phyloP scores from a whole-genome alignment of 2,329 filamentous ascomycete species.

The Thelonectria olida region DNA sequence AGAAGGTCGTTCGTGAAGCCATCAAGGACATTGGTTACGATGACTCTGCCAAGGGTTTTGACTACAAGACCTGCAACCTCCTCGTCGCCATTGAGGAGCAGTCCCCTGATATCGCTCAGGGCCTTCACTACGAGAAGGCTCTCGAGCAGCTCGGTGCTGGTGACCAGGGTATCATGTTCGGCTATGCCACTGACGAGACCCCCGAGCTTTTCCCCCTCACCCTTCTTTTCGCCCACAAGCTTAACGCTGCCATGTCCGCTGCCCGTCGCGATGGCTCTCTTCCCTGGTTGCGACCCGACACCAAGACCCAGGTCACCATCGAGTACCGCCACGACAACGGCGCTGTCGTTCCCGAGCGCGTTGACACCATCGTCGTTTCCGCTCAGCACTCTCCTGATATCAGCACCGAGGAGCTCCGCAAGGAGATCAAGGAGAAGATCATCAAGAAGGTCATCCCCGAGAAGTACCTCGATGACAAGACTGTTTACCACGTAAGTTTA shows the following conservation, averaged over 20 bases:
- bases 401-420: conserved; percentile 89
- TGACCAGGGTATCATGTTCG: conserved; percentile 99
- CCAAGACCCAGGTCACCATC: conserved; percentile 99
- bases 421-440: conserved; percentile 97
- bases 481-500: conserved; percentile 86
- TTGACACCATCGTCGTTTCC: conserved; percentile 96
- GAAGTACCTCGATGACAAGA: conserved; percentile 91
- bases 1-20: conserved; percentile 91
- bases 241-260: conserved; percentile 93
- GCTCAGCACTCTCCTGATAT: conserved; percentile 93
- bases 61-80: conserved; percentile 99
- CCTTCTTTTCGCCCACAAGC: conserved; percentile 92
- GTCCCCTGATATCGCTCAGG: conserved; percentile 98
- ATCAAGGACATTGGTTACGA: conserved; percentile 99
- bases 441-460: conserved; percentile 93
- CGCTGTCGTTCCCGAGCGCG: conserved; percentile 89
- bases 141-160: conserved; percentile 97
- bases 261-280: conserved; percentile 88
- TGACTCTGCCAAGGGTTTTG: conserved; percentile 95
- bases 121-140: conserved; percentile 97
- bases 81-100: conserved; percentile 99
- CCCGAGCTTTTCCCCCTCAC: conserved; percentile 96
- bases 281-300: conserved; percentile 96
- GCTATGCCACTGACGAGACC: conserved; percentile 99
- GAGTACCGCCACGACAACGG: conserved; percentile 98